Evolutionary conservation across 2,329 filamentous ascomycete genomes (phyloP).

Genomic region (Calonectria hongkongensis): DNA sequence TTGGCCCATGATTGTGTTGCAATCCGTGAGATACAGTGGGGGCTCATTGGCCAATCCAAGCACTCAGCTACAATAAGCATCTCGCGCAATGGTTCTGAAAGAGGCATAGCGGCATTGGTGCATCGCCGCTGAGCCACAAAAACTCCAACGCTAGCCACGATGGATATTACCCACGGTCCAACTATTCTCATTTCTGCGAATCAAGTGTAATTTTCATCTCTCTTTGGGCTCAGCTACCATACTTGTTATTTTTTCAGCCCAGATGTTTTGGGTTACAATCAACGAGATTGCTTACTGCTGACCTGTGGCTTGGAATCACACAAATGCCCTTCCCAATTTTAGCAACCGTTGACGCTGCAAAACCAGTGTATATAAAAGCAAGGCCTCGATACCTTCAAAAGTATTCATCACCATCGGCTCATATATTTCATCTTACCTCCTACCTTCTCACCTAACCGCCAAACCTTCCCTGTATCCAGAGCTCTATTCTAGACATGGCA

Average conservation of each 20-base stretch:
- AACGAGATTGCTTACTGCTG: constrained; percentile 25
- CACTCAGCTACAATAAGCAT: not conserved
- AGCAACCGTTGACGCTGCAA: too few relatives aligned
- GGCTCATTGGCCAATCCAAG: constrained; percentile 50
- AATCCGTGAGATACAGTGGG: not conserved
- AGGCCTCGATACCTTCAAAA: not conserved
- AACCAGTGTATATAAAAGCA: not conserved
- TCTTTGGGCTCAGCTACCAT: not conserved
- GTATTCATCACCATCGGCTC: not conserved
- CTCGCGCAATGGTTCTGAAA: constrained; percentile 33
- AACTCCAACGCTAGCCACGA: not conserved
- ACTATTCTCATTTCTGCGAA: not conserved
- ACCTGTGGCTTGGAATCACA: not conserved
- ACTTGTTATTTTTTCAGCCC: not conserved
- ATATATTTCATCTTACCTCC: not conserved
- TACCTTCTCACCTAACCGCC: not conserved
- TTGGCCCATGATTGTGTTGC: not conserved
- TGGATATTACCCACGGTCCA: not conserved
- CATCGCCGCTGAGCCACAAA: constrained; percentile 17
- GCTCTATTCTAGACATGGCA: not conserved
- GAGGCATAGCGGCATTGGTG: constrained; percentile 7
- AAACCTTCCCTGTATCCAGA: not conserved
- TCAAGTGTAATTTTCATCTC: not conserved
- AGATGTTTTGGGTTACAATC: constrained; percentile 21
- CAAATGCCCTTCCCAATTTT: not conserved